phyloP scores from a whole-genome alignment of 345 rosid genomes.

The Eutrema heterophyllum region DNA sequence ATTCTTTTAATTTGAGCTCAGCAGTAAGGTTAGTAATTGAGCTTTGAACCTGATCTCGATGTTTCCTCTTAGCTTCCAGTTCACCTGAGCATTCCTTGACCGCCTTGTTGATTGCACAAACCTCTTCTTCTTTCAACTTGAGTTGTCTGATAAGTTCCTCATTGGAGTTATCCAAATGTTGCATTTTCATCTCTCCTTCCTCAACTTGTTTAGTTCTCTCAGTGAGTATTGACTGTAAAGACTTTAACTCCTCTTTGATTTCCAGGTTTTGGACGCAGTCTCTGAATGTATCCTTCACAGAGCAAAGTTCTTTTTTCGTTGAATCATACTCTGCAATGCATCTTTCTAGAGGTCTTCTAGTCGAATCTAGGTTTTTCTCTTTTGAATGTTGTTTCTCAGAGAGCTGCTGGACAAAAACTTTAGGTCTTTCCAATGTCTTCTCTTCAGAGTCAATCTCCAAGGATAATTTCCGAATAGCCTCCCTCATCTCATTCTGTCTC shows the following conservation, averaged over 20 bases:
- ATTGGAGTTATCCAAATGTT: constrained; percentile 16
- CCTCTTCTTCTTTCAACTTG: constrained; percentile 16
- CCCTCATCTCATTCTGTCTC: constrained; percentile 3
- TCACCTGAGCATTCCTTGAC: constrained; percentile 9
- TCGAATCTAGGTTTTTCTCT: constrained; percentile 19
- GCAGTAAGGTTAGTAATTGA: constrained; percentile 14
- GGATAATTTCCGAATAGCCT: constrained; percentile 16
- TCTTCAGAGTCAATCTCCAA: constrained; percentile 19
- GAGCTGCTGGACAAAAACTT: constrained; percentile 2
- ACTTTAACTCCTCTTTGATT: constrained; percentile 23
- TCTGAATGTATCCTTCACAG: not conserved
- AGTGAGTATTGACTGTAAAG: constrained; percentile 1
- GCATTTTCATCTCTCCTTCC: constrained; percentile 21
- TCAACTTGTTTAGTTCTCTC: constrained; percentile 23
- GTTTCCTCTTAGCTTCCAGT: not conserved
- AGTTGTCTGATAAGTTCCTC: constrained; percentile 17
- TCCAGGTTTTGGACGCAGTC: constrained; percentile 14
- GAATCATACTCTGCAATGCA: not conserved
- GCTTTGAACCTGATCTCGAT: constrained; percentile 1
- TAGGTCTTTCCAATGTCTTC: constrained; percentile 25
- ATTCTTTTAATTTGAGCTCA: constrained; percentile 26
- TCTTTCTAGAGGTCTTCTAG: not conserved
- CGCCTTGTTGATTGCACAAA: constrained; percentile 9
- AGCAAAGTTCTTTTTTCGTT: constrained; percentile 21
- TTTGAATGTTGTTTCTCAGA: constrained; percentile 12